phyloP scores from a whole-genome alignment of 495 filamentous ascomycete species.

The Xylaria acuta region DNA sequence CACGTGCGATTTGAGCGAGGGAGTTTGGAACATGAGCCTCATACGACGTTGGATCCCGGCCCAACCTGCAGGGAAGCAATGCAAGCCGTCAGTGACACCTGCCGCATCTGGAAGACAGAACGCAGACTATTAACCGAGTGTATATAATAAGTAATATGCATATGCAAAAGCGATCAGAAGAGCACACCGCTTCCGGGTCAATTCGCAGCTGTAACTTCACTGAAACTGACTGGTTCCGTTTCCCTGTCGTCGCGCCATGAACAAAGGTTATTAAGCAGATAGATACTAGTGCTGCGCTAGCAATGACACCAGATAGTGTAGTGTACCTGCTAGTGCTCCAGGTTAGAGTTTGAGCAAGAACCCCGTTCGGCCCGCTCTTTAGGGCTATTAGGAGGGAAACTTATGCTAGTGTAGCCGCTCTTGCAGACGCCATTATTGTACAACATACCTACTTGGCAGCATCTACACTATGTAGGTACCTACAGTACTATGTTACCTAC shows the following conservation, averaged over 20 bases:
- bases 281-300: background rate
- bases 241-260: background rate
- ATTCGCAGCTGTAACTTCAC: background rate
- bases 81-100: background rate
- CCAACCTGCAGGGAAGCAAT: background rate
- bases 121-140: too few relatives aligned
- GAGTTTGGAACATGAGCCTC: background rate
- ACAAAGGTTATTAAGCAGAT: background rate
- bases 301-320: too few relatives aligned
- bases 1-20: background rate
- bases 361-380: background rate
- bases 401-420: background rate
- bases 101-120: background rate
- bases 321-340: too few relatives aligned
- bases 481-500: background rate
- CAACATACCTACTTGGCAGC: background rate
- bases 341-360: background rate
- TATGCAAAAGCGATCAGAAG: background rate
- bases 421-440: background rate
- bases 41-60: background rate
- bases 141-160: background rate
- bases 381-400: background rate
- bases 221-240: background rate
- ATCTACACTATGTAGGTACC: background rate
- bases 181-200: background rate